phyloP scores from a whole-genome alignment of 1,284 basidiomycete species.

The Ustilago sp. region DNA sequence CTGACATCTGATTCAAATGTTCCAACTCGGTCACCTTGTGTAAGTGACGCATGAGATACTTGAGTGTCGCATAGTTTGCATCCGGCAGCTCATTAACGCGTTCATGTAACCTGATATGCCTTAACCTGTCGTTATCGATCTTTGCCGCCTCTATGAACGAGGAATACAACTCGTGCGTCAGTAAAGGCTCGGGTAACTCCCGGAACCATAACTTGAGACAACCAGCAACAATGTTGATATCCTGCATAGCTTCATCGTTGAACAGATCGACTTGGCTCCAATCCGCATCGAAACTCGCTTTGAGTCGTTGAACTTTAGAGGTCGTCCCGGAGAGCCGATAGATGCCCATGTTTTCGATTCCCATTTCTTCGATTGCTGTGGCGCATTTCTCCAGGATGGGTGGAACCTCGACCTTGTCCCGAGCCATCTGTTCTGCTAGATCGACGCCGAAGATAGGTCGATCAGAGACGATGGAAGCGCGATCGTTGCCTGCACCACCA shows the following conservation, averaged over 20 bases:
- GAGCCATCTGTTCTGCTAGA: conserved; percentile 87
- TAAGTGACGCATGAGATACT: conserved; percentile 93
- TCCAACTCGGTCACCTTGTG: conserved; percentile 71
- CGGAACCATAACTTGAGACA: conserved; percentile 96
- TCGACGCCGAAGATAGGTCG: conserved; percentile 82
- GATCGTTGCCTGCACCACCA: background rate
- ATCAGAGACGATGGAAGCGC: conserved; percentile 65
- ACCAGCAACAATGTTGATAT: conserved; percentile 95
- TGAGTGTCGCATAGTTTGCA: conserved; percentile 96
- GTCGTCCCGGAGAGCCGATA: conserved; percentile 93
- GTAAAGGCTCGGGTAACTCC: conserved; percentile 91
- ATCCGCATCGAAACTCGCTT: conserved; percentile 80
- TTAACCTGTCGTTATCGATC: conserved; percentile 76
- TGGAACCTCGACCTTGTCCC: conserved; percentile 91
- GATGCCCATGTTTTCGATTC: conserved; percentile 86
- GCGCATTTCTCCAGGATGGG: conserved; percentile 89
- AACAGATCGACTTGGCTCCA: conserved; percentile 64
- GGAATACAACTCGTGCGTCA: conserved; percentile 86
- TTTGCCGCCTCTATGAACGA: conserved; percentile 95
- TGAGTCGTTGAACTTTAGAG: conserved; percentile 85
- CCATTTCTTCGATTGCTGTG: conserved; percentile 81
- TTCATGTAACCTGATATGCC: conserved; percentile 92
- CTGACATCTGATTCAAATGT: conserved; percentile 87
- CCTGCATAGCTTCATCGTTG: conserved; percentile 73
- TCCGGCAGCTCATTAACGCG: conserved; percentile 97